Base-by-base conservation (phyloP, 2,329 filamentous ascomycete species). In the Endocalyx cinctus region DNA sequence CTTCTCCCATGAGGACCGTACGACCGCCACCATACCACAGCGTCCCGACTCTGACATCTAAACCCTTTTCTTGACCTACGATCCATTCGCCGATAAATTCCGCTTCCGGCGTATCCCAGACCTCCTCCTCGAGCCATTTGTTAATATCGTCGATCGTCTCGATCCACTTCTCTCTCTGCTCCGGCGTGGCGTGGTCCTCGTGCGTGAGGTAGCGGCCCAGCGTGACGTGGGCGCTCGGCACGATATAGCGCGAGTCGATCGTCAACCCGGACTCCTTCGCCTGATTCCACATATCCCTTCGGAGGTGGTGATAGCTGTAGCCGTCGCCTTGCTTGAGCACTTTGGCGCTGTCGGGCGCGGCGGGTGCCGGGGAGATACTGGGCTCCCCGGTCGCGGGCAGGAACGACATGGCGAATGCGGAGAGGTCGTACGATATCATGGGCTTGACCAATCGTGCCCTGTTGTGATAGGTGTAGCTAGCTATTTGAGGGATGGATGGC, bases 271-370 rank as follows among this genome's bases (percentile, higher is more conserved):
- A 71, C 4, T 63, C 64, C 28, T 68, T 64, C 4, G 77, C 74
- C 17, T 77, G 64, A 30, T 73, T 67, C 55, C 82, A 92, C 10
- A 94, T 57, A 53, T 95, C 87, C 4, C 82, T 74, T 3, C 90
- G 79, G 7, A 97, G 75, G 58, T 97, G 90, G 55, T 96, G 90
- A 57, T 96, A 96, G 0, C 84, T 89, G 61, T 87, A 96, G 2
- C 47, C 52, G 45, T 92, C 84, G 13, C 76, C 71, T 25, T 70
- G 61, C 12, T 65, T 55, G 11, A 59, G 58, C 27, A 51, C 47
- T 10, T 46, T 48, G 4, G 51, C 50, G n/a, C 48, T 43, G 18
- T 63, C 58, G 1, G 66, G 62, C 5, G 57, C 54, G 2, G 54
- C 52, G 2, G 69, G 59, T 5, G 60, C 37, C 1, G 70, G 66